Base-by-base conservation (phyloP, 2,329 filamentous ascomycete species). In the Penicillium fuscoglaucum region DNA sequence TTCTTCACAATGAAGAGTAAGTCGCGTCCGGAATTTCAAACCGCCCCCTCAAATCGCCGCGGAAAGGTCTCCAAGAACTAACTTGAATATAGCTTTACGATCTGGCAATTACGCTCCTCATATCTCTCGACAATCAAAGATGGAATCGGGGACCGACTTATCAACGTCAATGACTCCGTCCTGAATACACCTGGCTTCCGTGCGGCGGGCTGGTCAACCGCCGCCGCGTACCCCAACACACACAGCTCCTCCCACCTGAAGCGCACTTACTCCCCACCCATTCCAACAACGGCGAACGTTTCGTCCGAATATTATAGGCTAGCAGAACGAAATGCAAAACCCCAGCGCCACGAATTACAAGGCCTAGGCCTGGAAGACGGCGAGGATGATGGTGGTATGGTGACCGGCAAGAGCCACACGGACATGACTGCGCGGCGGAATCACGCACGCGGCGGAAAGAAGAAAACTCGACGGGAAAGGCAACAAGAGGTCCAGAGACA, bases 191-290 rank as follows among this genome's bases (percentile, higher is more conserved):
- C 84, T 21, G 84, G 84, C 19, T 88, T 88, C 69, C 84, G 85
- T 62, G 84, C 84, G 26, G 84, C 86, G 50, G 86, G 86, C 66
- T 88, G 85, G 85, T 74, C 77, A 28, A 74, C 78, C 13, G 68
- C 66, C 46, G 66, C 70, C 26, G 61, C 71, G 33, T 74, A 69
- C 52, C 63, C 77, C 73, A 66, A 67, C 54, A 59, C 68, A 31
- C 68, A 70, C 59, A 68, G 60, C 53, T 82, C 84, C 28, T 77
- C 81, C 26, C 82, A 84, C 58, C 80, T 85, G 68, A 86, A 85
- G 70, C 81, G 86, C 61, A 86, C 86, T 21, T 87, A 88, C 71
- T 88, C 85, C 12, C 86, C 86, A 33, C 86, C 86, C 1, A 88
- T 88, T 33, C 86, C 86, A 33, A 87, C 86, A 5, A 75, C 74